Percentiles rank a stretch among this genome's conserved stretches.
Conservation (phyloP, 768 basidiomycete species). For the Tephrocybe sp. region DNA sequence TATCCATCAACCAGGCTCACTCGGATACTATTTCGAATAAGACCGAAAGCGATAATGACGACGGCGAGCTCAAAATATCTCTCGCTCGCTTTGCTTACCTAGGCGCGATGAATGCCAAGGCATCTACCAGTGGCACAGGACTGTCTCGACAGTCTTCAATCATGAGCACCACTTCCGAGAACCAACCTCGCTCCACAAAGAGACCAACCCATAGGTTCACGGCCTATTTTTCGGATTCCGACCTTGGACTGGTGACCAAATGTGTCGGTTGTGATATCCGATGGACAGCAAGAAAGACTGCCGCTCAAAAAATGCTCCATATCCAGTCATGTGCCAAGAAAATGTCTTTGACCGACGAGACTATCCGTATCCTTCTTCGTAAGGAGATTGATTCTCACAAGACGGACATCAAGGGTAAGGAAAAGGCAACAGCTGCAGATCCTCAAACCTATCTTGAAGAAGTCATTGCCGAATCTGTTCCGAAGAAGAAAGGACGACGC, state of each 20-base stretch:
- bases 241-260: conserved; percentile 48
- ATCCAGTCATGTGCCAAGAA: conserved; percentile 71
- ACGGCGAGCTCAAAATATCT: conserved; percentile 25
- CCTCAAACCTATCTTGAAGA: conserved; percentile 53
- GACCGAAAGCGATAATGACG: conserved; percentile 26
- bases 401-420: conserved; percentile 22
- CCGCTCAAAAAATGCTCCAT: conserved; percentile 63
- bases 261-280: conserved; percentile 65
- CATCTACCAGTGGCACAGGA: background rate
- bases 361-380: conserved; percentile 50
- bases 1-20: background rate
- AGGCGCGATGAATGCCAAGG: conserved; percentile 6
- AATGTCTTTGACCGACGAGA: conserved; percentile 50
- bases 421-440: conserved; percentile 19
- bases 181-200: conserved; percentile 12
- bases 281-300: conserved; percentile 74
- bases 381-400: conserved; percentile 38
- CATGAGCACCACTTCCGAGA: conserved; percentile 9
- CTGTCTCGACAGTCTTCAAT: conserved; percentile 15
- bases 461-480: conserved; percentile 43
- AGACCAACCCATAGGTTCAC: conserved; percentile 21
- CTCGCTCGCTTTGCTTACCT: conserved; percentile 44
- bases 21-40: background rate
- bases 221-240: conserved; percentile 41
- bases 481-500: conserved; percentile 46